Evolutionary conservation across 257 asterid genomes (phyloP).

Genomic region (Ehretia macrophylla): DNA sequence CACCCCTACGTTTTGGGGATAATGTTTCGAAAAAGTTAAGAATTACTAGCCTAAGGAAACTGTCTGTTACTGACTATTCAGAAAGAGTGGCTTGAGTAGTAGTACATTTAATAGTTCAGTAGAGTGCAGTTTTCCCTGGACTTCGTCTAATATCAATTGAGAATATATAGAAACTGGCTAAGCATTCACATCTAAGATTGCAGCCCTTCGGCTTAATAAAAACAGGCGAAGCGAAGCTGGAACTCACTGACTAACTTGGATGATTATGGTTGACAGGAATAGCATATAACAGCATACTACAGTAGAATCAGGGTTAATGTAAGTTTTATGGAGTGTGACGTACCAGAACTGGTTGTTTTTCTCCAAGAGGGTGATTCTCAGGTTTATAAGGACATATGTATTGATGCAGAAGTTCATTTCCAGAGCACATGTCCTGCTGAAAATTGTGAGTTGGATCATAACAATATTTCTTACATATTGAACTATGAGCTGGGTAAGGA

Average conservation of each 20-base stretch:
- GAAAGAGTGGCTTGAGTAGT: no score
- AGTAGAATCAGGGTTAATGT: conserved; percentile 1
- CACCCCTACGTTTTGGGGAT: no score
- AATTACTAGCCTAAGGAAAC: no score
- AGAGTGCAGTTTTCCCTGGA: no score
- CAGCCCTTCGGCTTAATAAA: no score
- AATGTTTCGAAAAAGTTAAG: no score
- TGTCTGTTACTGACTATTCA: no score
- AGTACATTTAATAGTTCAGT: no score
- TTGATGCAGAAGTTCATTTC: conserved; percentile 7
- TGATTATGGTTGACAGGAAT: background rate
- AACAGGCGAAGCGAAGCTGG: background rate
- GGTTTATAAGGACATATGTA: conserved; percentile 6
- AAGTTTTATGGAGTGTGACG: conserved; percentile 11
- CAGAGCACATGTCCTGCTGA: conserved; percentile 9
- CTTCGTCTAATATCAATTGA: no score
- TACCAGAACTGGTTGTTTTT: conserved; percentile 14
- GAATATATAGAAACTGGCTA: no score
- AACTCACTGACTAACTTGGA: background rate
- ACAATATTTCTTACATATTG: conserved; percentile 14
- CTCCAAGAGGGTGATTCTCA: conserved; percentile 13
- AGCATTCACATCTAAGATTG: no score
- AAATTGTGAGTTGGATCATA: conserved; percentile 28
- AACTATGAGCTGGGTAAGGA: conserved; percentile 16
- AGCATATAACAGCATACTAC: background rate